Evolutionary conservation across 129 eudicot genomes (phyloP).

Genomic region (Lactuca sativa): DNA sequence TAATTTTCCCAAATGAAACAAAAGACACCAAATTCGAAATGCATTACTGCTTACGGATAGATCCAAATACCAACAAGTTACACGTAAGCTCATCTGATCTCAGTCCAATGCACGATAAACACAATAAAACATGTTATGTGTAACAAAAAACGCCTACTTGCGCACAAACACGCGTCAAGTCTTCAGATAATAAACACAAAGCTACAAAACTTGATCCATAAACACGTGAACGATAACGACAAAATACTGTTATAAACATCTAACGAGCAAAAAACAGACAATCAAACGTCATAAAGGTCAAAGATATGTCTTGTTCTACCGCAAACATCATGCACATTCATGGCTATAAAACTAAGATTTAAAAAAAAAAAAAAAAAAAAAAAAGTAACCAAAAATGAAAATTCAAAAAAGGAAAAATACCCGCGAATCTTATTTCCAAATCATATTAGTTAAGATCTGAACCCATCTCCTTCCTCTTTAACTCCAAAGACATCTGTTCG

Average conservation of each 20-base stretch:
- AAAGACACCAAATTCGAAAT: neutral
- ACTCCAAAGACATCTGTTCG: conserved; percentile 73
- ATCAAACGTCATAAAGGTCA: conserved; percentile 5
- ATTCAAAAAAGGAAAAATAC: neutral
- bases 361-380: conserved; percentile 13
- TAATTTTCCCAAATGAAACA: neutral
- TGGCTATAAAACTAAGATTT: neutral
- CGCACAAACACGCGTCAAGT: neutral
- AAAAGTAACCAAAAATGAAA: conserved; percentile 25
- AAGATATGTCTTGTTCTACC: conserved; percentile 1
- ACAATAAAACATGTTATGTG: too few relatives aligned
- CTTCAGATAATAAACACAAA: neutral
- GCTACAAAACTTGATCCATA: conserved; percentile 9
- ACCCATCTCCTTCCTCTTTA: conserved; percentile 70
- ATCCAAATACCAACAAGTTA: neutral
- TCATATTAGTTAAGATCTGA: conserved; percentile 28
- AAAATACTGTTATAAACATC: conserved; percentile 10
- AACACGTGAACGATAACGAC: neutral
- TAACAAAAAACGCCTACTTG: neutral
- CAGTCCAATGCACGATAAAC: too few relatives aligned
- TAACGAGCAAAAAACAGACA: neutral
- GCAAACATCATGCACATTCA: conserved; percentile 22
- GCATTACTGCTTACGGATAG: neutral
- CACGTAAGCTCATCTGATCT: neutral
- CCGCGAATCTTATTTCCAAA: conserved; percentile 18